Conservation (phyloP, 192 early-diverging fungal species). For the Linnemannia elongata region DNA sequence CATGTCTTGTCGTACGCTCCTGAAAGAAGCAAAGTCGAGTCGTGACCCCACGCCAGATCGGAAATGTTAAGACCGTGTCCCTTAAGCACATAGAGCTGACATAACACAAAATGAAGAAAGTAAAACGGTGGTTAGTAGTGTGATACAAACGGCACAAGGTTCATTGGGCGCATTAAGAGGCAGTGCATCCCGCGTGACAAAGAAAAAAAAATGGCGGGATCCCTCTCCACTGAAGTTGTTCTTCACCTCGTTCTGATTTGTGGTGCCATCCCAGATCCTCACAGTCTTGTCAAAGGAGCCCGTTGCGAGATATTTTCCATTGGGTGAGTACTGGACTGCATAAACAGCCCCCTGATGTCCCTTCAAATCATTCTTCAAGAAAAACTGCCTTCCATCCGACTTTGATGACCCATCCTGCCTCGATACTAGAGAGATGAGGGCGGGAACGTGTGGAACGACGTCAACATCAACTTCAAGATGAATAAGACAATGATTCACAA, state of each 20-base stretch:
- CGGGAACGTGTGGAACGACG: background rate
- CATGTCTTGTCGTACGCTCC: constrained; percentile 87
- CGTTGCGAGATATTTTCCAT: constrained; percentile 85
- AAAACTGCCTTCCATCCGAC: constrained; percentile 50
- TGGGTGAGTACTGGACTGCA: constrained; percentile 87
- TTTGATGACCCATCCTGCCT: constrained; percentile 47
- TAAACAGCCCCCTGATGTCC: constrained; percentile 95
- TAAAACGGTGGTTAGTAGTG: background rate
- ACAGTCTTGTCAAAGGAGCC: constrained; percentile 97
- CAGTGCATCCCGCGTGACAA: background rate
- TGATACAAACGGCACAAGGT: constrained; percentile 23
- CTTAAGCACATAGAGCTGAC: constrained; percentile 74
- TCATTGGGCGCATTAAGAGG: constrained; percentile 4
- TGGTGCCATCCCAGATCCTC: constrained; percentile 86
- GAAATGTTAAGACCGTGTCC: constrained; percentile 84
- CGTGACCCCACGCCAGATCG: constrained; percentile 81
- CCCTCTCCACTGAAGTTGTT: background rate
- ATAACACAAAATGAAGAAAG: background rate
- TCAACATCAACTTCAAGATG: background rate
- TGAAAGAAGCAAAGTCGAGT: constrained; percentile 76
- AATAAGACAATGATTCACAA: background rate
- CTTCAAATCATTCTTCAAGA: constrained; percentile 61
- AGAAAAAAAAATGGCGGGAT: background rate
- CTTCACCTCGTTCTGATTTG: constrained; percentile 76
- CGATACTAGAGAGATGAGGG: constrained; percentile 21